Evolutionary conservation across 805 yeast species (phyloP).

Genomic region (Suhomyces canberraensis): DNA sequence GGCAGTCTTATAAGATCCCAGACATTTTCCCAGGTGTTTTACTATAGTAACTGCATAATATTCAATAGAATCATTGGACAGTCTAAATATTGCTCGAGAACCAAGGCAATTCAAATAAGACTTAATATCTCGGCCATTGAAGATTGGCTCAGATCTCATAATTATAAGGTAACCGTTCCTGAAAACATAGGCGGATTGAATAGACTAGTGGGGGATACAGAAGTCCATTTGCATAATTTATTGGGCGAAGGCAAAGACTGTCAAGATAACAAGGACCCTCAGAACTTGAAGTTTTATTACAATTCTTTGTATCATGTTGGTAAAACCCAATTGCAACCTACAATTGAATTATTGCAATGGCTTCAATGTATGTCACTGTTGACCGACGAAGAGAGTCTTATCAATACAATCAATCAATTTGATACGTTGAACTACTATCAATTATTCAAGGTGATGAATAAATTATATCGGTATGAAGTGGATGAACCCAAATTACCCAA

Average conservation of each 20-base stretch:
- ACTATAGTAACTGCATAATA: slow-evolving; percentile 68
- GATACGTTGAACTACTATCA: slow-evolving; percentile 65
- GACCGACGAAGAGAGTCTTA: slow-evolving; percentile 59
- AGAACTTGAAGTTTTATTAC: slow-evolving; percentile 57
- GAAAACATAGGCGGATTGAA: slow-evolving; percentile 30
- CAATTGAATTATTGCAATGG: slow-evolving; percentile 84
- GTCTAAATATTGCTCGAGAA: slow-evolving; percentile 70
- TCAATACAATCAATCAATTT: slow-evolving; percentile 50
- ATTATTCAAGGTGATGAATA: slow-evolving; percentile 58
- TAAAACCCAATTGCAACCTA: slow-evolving; percentile 63
- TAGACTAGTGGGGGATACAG: slow-evolving; percentile 12
- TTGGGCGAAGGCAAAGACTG: slow-evolving; percentile 17
- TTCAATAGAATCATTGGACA: slow-evolving; percentile 71
- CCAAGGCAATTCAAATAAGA: slow-evolving; percentile 85
- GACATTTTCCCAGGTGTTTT: slow-evolving; percentile 71
- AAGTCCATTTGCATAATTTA: slow-evolving; percentile 20
- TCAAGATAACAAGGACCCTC: slow-evolving; percentile 36
- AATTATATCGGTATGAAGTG: slow-evolving; percentile 80
- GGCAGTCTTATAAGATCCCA: slow-evolving; percentile 77
- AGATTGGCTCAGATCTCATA: slow-evolving; percentile 85
- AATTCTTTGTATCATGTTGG: slow-evolving; percentile 64
- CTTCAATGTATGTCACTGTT: slow-evolving; percentile 79
- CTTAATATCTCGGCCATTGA: slow-evolving; percentile 82
- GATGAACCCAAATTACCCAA: slow-evolving; percentile 67
- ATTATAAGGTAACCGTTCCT: slow-evolving; percentile 41